These are phyloP conservation scores for Rhazya stricta DNA, from an alignment of 257 asterid genomes.

Conservation along the genomic window DNA sequence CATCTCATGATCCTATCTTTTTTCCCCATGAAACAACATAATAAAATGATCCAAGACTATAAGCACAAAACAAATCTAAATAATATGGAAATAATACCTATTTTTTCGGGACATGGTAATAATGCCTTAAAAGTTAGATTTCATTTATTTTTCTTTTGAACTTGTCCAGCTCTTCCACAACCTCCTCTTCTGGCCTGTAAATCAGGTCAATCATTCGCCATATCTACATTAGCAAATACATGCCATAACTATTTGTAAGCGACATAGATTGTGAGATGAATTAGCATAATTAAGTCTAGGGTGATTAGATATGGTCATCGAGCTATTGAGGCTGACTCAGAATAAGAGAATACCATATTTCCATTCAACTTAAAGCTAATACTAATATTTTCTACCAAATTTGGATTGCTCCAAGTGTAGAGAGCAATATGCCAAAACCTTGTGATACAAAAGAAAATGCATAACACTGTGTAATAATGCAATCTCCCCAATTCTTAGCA, in stretches of 20 bases:
- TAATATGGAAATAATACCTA: no score
- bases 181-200: slow-evolving; percentile 79
- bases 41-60: no score
- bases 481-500: neutral
- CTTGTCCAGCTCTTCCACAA: slow-evolving; percentile 61
- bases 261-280: neutral
- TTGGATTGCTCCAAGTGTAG: neutral
- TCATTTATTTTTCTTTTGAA: no score
- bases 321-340: neutral
- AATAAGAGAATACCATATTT: neutral
- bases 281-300: neutral
- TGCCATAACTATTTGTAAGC: neutral
- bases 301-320: neutral
- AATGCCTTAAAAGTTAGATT: no score
- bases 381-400: neutral
- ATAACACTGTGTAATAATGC: neutral
- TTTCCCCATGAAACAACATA: no score
- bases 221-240: slow-evolving; percentile 43
- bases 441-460: neutral
- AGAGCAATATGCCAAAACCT: neutral
- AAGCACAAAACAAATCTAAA: no score
- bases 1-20: no score
- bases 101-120: no score
- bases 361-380: neutral
- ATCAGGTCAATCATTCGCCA: slow-evolving; percentile 94